phyloP scores from a whole-genome alignment of 2,329 filamentous ascomycete species.

The Curvularia eragrostidis region DNA sequence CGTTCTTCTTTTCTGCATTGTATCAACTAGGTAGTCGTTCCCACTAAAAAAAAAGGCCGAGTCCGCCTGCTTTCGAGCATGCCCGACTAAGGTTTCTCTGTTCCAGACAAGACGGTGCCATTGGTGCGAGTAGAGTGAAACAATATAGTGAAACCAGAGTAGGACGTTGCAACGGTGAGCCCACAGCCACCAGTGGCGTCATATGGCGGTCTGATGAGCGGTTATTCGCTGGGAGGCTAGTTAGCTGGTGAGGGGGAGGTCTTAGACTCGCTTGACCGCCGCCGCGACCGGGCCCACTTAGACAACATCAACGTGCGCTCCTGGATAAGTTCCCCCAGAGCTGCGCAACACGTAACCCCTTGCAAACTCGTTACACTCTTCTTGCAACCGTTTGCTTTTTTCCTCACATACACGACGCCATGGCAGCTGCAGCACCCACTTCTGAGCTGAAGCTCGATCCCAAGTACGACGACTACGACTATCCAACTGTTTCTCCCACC shows the following conservation, averaged over 20 bases:
- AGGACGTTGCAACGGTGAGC: background rate
- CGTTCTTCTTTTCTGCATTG: slow-evolving; percentile 37
- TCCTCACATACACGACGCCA: slow-evolving; percentile 23
- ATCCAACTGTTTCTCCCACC: slow-evolving; percentile 77
- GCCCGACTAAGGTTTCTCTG: slow-evolving; percentile 29
- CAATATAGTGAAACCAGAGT: background rate
- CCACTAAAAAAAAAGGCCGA: slow-evolving; percentile 36
- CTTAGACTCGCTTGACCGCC: slow-evolving; percentile 29
- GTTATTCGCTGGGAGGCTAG: slow-evolving; percentile 16
- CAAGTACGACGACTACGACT: slow-evolving; percentile 98
- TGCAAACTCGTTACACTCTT: slow-evolving; percentile 8
- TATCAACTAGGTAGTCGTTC: slow-evolving; percentile 43
- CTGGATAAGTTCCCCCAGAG: slow-evolving; percentile 21
- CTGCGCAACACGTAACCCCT: slow-evolving; percentile 16
- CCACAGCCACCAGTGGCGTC: slow-evolving; percentile 19
- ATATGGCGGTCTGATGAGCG: slow-evolving; percentile 14
- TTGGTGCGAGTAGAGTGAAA: slow-evolving; percentile 7
- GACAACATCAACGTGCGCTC: slow-evolving; percentile 36
- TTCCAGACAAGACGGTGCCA: slow-evolving; percentile 17
- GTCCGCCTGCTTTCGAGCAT: slow-evolving; percentile 28
- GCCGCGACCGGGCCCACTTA: slow-evolving; percentile 28
- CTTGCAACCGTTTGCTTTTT: slow-evolving; percentile 14
- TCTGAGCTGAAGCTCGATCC: slow-evolving; percentile 67
- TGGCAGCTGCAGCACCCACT: slow-evolving; percentile 37
- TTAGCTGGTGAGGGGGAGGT: slow-evolving; percentile 21